phyloP scores from a whole-genome alignment of 2,329 filamentous ascomycete genomes.

The Incumbomyces delicatus region DNA sequence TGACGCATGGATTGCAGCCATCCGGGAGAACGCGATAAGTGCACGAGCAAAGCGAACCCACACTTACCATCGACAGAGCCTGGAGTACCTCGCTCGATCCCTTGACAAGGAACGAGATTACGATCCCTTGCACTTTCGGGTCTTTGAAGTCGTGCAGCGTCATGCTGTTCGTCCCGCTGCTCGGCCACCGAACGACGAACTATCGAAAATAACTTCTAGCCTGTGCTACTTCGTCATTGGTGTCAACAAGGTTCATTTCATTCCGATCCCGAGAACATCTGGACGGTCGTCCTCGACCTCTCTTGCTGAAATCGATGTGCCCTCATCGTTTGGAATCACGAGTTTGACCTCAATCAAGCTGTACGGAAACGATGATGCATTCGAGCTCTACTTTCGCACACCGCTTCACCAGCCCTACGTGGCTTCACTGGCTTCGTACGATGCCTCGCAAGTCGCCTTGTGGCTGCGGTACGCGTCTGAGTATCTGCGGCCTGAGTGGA shows the following conservation, averaged over 20 bases:
- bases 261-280: conserved; percentile 52
- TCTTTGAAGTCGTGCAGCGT: conserved; percentile 60
- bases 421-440: conserved; percentile 54
- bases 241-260: conserved; percentile 58
- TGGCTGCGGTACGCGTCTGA: conserved; percentile 53
- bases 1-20: conserved; percentile 53
- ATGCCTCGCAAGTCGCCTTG: conserved; percentile 54
- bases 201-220: conserved; percentile 54
- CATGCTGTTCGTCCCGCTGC: conserved; percentile 46
- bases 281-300: conserved; percentile 47
- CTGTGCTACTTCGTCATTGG: conserved; percentile 61
- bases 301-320: conserved; percentile 39
- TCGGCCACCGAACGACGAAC: conserved; percentile 54
- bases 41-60: conserved; percentile 40
- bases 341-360: conserved; percentile 51
- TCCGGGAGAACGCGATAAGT: conserved; percentile 45
- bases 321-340: conserved; percentile 53
- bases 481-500: conserved; percentile 56
- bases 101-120: conserved; percentile 60
- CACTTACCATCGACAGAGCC: conserved; percentile 47
- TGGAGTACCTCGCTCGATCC: conserved; percentile 53
- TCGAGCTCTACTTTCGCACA: conserved; percentile 54
- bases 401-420: conserved; percentile 47
- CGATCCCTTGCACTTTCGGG: conserved; percentile 55
- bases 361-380: conserved; percentile 53